Evolutionary conservation across 805 yeast species (phyloP).

Genomic region (Pichia insulana): DNA sequence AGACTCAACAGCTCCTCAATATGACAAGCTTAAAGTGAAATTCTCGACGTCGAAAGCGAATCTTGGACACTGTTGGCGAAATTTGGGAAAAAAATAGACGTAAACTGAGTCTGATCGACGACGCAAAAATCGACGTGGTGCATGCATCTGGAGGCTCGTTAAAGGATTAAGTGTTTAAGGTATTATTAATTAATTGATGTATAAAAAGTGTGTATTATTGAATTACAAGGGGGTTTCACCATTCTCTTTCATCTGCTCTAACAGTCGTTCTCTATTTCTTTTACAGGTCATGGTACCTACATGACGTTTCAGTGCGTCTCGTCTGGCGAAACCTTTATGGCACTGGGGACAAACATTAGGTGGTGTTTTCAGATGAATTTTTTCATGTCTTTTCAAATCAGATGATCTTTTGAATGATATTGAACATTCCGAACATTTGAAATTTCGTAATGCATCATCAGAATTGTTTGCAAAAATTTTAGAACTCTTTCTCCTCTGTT

Average conservation of each 20-base stretch:
- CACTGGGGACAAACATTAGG: conserved; percentile 71
- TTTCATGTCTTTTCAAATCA: conserved; percentile 66
- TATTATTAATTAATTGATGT: too few relatives aligned
- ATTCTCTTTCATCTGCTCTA: conserved; percentile 9
- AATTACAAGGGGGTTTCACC: not conserved
- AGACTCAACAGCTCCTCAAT: not conserved
- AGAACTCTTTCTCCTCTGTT: not conserved
- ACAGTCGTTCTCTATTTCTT: conserved; percentile 52
- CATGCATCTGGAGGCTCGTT: too few relatives aligned
- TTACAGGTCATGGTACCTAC: conserved; percentile 66
- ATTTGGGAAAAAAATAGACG: too few relatives aligned
- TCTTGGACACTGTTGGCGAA: too few relatives aligned
- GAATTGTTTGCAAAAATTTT: conserved; percentile 8
- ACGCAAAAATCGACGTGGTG: too few relatives aligned
- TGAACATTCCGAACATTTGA: conserved; percentile 50
- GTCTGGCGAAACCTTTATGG: conserved; percentile 77
- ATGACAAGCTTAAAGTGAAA: too few relatives aligned
- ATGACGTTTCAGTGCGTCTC: conserved; percentile 75
- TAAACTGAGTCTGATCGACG: too few relatives aligned
- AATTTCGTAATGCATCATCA: conserved; percentile 11
- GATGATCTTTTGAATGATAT: conserved; percentile 59
- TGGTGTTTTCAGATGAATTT: conserved; percentile 61
- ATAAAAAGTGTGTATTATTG: too few relatives aligned
- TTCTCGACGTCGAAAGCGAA: too few relatives aligned
- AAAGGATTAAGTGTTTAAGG: too few relatives aligned